Evolutionary conservation across 257 asterid genomes (phyloP).

Genomic region (Solanum bulbocastanum): DNA sequence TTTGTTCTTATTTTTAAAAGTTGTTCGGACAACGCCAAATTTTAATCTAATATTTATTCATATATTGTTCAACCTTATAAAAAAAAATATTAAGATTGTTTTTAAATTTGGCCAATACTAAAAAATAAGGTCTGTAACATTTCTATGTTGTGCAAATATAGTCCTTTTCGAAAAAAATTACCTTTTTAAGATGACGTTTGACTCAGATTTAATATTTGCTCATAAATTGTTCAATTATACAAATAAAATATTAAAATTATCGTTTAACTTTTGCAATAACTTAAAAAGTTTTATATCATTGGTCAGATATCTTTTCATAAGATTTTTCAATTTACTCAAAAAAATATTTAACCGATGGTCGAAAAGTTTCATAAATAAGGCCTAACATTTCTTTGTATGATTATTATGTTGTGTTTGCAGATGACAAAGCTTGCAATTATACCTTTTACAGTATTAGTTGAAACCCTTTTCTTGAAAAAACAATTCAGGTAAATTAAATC

Average conservation of each 20-base stretch:
- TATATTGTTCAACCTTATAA: no score
- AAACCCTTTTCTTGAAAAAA: constrained; percentile 67
- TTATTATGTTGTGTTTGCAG: constrained; percentile 18
- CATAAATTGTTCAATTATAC: no score
- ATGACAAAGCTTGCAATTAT: constrained; percentile 94
- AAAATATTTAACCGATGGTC: background rate
- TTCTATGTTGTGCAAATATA: no score
- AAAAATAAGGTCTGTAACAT: no score
- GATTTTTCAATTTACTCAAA: background rate
- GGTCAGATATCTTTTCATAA: background rate
- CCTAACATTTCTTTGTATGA: background rate
- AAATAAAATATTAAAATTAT: no score
- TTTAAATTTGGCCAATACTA: no score
- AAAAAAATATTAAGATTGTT: no score
- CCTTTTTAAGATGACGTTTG: no score
- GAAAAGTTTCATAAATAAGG: background rate
- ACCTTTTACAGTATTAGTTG: constrained; percentile 81
- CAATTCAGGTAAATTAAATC: constrained; percentile 53
- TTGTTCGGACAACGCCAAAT: no score
- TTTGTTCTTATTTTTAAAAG: background rate
- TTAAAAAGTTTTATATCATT: background rate
- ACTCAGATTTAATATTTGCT: no score
- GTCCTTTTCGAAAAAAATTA: no score
- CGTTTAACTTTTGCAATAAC: background rate
- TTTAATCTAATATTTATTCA: no score